phyloP scores from a whole-genome alignment of 331 rosid species.

The Cydonia oblonga region DNA sequence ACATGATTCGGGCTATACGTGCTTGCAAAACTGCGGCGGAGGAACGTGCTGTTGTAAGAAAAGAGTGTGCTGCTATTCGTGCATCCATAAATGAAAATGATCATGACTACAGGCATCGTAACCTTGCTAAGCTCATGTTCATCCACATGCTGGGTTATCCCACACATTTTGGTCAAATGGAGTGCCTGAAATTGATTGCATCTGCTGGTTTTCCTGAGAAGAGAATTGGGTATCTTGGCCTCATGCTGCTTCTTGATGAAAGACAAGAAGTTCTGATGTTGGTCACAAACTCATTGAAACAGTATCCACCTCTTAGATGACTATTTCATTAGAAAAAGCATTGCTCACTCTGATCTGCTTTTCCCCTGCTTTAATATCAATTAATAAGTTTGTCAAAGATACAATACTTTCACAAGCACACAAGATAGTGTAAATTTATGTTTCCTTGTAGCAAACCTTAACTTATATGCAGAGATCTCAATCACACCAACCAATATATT shows the following conservation, averaged over 20 bases:
- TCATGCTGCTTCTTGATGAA: slow-evolving; percentile 99
- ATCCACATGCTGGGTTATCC: slow-evolving; percentile 99
- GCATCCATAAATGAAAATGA: slow-evolving; percentile 85
- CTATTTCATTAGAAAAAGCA: slow-evolving; percentile 1
- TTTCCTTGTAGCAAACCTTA: slow-evolving; percentile 40
- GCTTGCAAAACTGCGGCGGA: slow-evolving; percentile 99
- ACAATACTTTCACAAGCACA: slow-evolving; percentile 15
- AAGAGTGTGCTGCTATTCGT: slow-evolving; percentile 98
- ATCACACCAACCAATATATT: slow-evolving; percentile 90
- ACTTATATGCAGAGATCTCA: slow-evolving; percentile 80
- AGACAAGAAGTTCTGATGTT: slow-evolving; percentile 99
- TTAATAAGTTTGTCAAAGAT: neutral
- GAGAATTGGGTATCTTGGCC: slow-evolving; percentile 98
- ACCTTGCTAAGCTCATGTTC: slow-evolving; percentile 97
- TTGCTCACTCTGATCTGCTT: neutral
- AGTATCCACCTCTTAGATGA: slow-evolving; percentile 55
- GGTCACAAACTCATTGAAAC: slow-evolving; percentile 96
- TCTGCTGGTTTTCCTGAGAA: slow-evolving; percentile 97
- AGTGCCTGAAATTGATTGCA: slow-evolving; percentile 93
- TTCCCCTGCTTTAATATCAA: neutral
- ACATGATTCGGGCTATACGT: slow-evolving; percentile 98
- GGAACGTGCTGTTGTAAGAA: slow-evolving; percentile 91
- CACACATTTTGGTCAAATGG: slow-evolving; percentile 99
- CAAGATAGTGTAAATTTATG: neutral
- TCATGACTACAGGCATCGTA: slow-evolving; percentile 83